Evolutionary conservation across 164 flowering plant genomes (phyloP).

Genomic region (Piper longum): DNA sequence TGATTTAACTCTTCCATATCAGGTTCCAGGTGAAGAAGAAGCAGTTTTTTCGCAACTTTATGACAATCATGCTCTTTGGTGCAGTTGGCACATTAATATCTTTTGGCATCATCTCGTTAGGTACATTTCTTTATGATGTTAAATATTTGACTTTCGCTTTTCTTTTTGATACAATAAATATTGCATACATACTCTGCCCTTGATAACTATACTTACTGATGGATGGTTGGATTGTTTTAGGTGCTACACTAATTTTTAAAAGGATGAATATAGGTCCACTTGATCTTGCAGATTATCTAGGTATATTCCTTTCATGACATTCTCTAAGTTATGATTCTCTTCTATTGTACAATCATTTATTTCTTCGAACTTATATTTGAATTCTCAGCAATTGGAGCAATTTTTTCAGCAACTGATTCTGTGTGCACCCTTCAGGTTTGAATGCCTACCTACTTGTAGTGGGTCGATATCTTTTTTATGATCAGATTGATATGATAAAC

Average conservation of each 20-base stretch:
- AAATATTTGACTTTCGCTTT: too few relatives aligned
- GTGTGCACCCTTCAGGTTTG: conserved; percentile 75
- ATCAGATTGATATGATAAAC: background rate
- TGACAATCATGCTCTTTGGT: too few relatives aligned
- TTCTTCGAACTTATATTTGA: background rate
- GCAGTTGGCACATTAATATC: conserved; percentile 26
- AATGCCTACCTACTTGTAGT: conserved; percentile 1
- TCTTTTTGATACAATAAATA: too few relatives aligned
- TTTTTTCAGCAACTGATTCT: conserved; percentile 82
- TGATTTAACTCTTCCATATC: conserved; percentile 2
- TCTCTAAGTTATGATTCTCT: background rate
- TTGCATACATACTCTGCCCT: too few relatives aligned
- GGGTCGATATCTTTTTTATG: background rate
- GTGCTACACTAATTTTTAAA: conserved; percentile 46
- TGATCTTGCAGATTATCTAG: conserved; percentile 67
- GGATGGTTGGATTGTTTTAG: conserved; percentile 16
- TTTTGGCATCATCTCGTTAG: conserved; percentile 42
- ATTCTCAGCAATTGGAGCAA: conserved; percentile 55
- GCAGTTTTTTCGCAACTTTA: conserved; percentile 10
- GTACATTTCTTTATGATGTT: conserved; percentile 13
- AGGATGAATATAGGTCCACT: conserved; percentile 48
- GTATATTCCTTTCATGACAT: conserved; percentile 19
- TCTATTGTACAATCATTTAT: background rate
- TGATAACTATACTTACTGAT: too few relatives aligned
- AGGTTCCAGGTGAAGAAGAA: conserved; percentile 73